Evolutionary conservation across 257 asterid genomes (phyloP).

Genomic region (Solanum peruvianum): DNA sequence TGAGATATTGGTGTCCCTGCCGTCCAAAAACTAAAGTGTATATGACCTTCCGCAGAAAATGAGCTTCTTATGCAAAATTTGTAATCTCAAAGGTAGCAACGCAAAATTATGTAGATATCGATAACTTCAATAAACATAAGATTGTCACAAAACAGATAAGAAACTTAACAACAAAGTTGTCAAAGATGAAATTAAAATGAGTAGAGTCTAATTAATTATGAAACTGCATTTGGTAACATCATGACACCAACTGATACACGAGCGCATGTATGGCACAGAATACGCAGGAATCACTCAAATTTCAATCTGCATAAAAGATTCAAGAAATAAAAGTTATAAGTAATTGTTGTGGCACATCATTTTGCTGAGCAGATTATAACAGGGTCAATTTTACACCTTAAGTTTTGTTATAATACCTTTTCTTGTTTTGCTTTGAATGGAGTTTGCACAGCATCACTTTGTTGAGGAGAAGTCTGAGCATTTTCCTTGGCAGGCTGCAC

Average conservation of each 20-base stretch:
- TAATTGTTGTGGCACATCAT: not conserved
- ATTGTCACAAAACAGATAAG: not conserved
- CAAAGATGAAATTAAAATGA: not conserved
- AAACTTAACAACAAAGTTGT: not conserved
- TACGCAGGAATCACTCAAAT: not conserved
- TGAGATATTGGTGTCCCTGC: accelerated
- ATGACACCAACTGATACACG: not conserved
- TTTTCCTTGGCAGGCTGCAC: not conserved
- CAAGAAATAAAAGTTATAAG: too few species aligned
- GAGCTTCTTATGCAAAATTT: not conserved
- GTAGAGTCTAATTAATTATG: not conserved
- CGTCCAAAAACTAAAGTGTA: too few species aligned
- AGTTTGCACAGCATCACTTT: not conserved
- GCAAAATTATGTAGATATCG: not conserved
- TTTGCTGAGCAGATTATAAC: not conserved
- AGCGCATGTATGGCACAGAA: not conserved
- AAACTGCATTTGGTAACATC: not conserved
- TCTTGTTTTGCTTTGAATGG: not conserved
- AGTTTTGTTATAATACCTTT: not conserved
- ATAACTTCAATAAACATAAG: not conserved
- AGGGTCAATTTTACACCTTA: not conserved
- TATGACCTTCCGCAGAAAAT: too few species aligned
- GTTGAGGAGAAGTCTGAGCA: not conserved
- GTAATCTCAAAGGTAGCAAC: not conserved
- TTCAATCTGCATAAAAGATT: not conserved